Percentiles rank a stretch among this genome's conserved stretches.
These are phyloP conservation scores for Verbascum thapsus DNA, from an alignment of 257 asterid species.

Conservation along the genomic window DNA sequence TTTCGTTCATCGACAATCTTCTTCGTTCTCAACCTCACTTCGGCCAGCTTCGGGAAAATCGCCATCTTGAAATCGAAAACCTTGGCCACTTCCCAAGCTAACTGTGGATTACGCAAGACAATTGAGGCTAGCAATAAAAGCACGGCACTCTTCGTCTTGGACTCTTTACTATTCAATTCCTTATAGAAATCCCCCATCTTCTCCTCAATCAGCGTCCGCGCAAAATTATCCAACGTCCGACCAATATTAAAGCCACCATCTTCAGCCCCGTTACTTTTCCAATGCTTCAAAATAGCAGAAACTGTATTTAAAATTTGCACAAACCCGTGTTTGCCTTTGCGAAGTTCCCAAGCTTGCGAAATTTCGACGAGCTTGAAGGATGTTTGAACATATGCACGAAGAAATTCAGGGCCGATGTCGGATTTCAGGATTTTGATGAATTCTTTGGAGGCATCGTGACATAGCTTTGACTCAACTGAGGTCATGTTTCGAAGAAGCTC, in stretches of 20 bases:
- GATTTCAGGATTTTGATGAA: slow-evolving; percentile 65
- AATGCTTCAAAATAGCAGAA: slow-evolving; percentile 55
- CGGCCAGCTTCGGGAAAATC: slow-evolving; percentile 56
- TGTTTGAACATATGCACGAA: slow-evolving; percentile 42
- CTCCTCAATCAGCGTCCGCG: slow-evolving; percentile 52
- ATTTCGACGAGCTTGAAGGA: slow-evolving; percentile 67
- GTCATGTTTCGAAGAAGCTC: slow-evolving; percentile 74
- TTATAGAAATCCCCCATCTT: slow-evolving; percentile 66
- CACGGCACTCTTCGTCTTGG: slow-evolving; percentile 64
- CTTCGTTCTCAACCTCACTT: slow-evolving; percentile 58
- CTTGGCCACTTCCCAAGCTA: slow-evolving; percentile 81
- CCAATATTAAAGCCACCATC: slow-evolving; percentile 29
- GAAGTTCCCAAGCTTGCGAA: slow-evolving; percentile 74
- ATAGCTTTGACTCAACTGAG: slow-evolving; percentile 59
- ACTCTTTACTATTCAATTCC: slow-evolving; percentile 74
- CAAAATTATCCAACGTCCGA: slow-evolving; percentile 62
- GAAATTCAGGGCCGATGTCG: slow-evolving; percentile 52
- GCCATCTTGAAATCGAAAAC: slow-evolving; percentile 66
- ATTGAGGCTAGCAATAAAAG: slow-evolving; percentile 64
- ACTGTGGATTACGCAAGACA: slow-evolving; percentile 59
- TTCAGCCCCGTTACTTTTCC: slow-evolving; percentile 32
- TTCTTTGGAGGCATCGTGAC: slow-evolving; percentile 66
- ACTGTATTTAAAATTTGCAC: slow-evolving; percentile 49
- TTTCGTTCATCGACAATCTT: slow-evolving; percentile 42
- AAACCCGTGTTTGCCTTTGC: slow-evolving; percentile 63